Evolutionary conservation across 148 eudicot genomes (phyloP).

Genomic region (Dysphania ambrosioides): DNA sequence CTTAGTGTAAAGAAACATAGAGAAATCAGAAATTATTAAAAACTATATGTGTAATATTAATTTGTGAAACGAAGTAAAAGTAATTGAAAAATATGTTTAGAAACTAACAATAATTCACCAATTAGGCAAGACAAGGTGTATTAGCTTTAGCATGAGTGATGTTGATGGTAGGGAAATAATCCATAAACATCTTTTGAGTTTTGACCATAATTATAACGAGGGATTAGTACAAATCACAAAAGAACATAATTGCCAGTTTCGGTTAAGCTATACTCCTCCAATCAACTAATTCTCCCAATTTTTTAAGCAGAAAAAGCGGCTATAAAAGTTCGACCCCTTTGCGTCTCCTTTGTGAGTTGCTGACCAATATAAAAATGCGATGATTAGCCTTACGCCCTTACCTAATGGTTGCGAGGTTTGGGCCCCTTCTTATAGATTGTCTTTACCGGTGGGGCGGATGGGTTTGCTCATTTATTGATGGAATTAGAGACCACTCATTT

Average conservation of each 20-base stretch:
- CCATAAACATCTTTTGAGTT: not conserved
- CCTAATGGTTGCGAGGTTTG: not conserved
- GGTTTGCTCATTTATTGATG: not conserved
- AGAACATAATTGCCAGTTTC: no score
- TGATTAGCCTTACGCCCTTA: not conserved
- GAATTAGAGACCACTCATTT: not conserved
- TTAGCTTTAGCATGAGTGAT: not conserved
- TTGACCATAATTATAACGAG: not conserved
- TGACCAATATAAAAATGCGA: slow-evolving; percentile 19
- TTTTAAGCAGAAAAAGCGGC: slow-evolving; percentile 5
- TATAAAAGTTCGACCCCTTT: not conserved
- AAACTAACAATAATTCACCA: no score
- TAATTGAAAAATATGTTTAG: no score
- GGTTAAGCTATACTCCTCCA: no score
- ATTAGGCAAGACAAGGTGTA: no score
- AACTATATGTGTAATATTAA: no score
- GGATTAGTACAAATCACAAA: not conserved
- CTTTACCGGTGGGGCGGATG: not conserved
- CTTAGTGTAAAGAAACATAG: no score
- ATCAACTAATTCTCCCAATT: not conserved
- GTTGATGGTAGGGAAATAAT: not conserved
- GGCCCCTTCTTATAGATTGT: not conserved
- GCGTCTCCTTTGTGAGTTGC: slow-evolving; percentile 1
- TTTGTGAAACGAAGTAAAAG: no score
- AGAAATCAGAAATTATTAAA: no score